Percentiles rank a stretch among this genome's conserved stretches.
phyloP scores from a whole-genome alignment of 176 grass and related monocot species.

The Leersia perrieri region DNA sequence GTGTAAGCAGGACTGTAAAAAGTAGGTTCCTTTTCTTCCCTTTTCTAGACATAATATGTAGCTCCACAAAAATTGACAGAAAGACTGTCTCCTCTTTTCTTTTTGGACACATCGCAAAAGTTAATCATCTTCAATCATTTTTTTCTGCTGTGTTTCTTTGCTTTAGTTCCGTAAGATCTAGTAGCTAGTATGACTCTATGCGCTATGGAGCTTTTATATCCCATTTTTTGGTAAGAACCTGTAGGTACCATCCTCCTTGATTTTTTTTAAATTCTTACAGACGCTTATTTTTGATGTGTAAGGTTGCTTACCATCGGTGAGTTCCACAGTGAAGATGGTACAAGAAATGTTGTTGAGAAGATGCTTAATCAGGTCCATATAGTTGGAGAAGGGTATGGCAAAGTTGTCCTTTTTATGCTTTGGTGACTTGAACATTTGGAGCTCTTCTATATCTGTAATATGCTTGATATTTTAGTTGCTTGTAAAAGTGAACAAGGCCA shows the following conservation, averaged over 20 bases:
- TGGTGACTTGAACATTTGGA: conserved; percentile 17
- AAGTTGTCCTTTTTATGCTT: conserved; percentile 11
- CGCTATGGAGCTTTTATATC: neutral
- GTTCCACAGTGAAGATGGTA: conserved; percentile 80
- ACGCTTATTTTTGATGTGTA: conserved; percentile 35
- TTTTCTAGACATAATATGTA: conserved; percentile 1
- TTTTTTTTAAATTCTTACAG: neutral
- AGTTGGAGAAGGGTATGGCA: conserved; percentile 85
- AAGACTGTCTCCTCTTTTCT: conserved; percentile 10
- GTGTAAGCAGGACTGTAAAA: neutral
- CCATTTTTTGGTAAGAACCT: neutral
- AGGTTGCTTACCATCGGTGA: conserved; percentile 85
- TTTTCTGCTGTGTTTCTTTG: conserved; percentile 5
- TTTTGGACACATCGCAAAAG: conserved; percentile 8
- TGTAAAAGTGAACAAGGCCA: neutral
- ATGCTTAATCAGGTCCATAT: conserved; percentile 87
- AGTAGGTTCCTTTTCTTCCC: neutral
- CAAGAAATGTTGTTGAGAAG: conserved; percentile 50
- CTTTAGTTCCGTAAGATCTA: conserved; percentile 1
- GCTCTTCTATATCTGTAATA: neutral
- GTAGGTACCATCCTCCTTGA: neutral
- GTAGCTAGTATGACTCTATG: no score
- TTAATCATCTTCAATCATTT: conserved; percentile 8
- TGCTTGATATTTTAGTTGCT: conserved; percentile 1
- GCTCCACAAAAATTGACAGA: conserved; percentile 1